Base-by-base conservation (phyloP, 176 grass and related monocot genomes). In the Eragrostis nindensis region DNA sequence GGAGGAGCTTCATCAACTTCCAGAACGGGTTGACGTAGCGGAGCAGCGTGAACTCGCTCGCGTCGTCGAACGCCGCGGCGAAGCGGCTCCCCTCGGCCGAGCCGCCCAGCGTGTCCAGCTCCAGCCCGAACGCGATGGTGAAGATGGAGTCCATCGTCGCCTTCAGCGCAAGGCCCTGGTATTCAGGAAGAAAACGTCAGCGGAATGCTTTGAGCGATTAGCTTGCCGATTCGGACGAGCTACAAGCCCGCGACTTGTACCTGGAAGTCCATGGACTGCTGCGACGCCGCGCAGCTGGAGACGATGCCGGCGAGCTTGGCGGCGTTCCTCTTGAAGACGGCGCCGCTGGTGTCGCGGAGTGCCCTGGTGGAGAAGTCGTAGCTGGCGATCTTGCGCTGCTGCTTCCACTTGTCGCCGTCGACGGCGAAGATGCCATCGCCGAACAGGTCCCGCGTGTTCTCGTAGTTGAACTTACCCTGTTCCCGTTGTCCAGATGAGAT, bases 101-200 rank as follows among this genome's bases (percentile, higher is more conserved):
- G 24, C 74, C 86, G 42, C 61, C 56, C 26, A 89, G 32, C 45
- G 74, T 80, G 75, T 87, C 67, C 53, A 94, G 50, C 42, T 94
- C 86, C 3, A 61, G 18, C 3, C 89, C 89, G 44, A 94, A 94
- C 1, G 68, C 79, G 32, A 92, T 75, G 39, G 71, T 81, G 54
- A 87, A 89, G 55, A 91, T 89, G 50, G 92, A 91, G 46, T 92
- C 92, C 86, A 94, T 91, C 11, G 92, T 89, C 0, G 86, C 87
- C 45, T 70, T 80, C 77, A 85, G 61, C 42, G 85, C 65, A 21
- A 92, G 73, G 11, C 55, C 80, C 83, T 89, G 77, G 25, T 9
- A 39, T 65, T 15, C 1, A 8, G 18, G 17, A 47, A 36, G 32
- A 36, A 36, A 16, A 11, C 19, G 40, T 46, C 22, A 66, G 41